Evolutionary conservation across 2,329 filamentous ascomycete genomes (phyloP).

Genomic region (Colletotrichum sp.): DNA sequence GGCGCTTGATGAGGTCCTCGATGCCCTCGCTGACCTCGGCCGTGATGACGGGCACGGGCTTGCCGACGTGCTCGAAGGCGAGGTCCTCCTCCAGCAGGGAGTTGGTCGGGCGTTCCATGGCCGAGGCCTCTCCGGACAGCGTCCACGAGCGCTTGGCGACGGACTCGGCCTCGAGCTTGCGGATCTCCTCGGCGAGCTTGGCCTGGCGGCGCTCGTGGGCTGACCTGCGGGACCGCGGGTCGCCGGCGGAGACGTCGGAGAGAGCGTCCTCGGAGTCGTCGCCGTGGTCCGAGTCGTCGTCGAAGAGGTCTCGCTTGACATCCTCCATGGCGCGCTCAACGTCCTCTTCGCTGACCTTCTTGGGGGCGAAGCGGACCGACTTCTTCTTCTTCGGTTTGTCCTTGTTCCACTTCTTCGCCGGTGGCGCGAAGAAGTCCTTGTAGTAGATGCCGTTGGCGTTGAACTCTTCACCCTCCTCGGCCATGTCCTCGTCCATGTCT

Average conservation of each 20-base stretch:
- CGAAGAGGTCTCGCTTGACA: slow-evolving; percentile 89
- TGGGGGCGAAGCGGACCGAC: slow-evolving; percentile 42
- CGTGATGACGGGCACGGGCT: slow-evolving; percentile 93
- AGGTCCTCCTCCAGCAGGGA: slow-evolving; percentile 93
- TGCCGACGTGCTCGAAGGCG: slow-evolving; percentile 94
- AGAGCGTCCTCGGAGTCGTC: slow-evolving; percentile 70
- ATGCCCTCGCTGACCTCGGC: slow-evolving; percentile 90
- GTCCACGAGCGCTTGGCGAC: slow-evolving; percentile 93
- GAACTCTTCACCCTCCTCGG: slow-evolving; percentile 50
- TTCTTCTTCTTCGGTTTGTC: slow-evolving; percentile 47
- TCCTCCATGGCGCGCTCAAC: slow-evolving; percentile 84
- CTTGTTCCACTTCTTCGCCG: slow-evolving; percentile 69
- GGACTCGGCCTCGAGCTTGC: slow-evolving; percentile 85
- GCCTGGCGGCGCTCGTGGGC: slow-evolving; percentile 87
- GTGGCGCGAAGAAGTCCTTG: slow-evolving; percentile 91
- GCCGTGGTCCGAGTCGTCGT: slow-evolving; percentile 68
- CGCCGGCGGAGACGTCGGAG: slow-evolving; percentile 69
- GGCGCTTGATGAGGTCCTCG: slow-evolving; percentile 91
- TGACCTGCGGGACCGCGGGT: slow-evolving; percentile 77
- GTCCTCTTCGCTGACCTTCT: slow-evolving; percentile 64
- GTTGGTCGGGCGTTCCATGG: slow-evolving; percentile 82
- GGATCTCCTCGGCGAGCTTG: slow-evolving; percentile 87
- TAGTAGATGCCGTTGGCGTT: slow-evolving; percentile 93
- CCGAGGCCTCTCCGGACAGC: slow-evolving; percentile 84
- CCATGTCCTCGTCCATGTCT: slow-evolving; percentile 58